Evolutionary conservation across 129 eudicot genomes (phyloP).

Genomic region (Sambucus nigra): DNA sequence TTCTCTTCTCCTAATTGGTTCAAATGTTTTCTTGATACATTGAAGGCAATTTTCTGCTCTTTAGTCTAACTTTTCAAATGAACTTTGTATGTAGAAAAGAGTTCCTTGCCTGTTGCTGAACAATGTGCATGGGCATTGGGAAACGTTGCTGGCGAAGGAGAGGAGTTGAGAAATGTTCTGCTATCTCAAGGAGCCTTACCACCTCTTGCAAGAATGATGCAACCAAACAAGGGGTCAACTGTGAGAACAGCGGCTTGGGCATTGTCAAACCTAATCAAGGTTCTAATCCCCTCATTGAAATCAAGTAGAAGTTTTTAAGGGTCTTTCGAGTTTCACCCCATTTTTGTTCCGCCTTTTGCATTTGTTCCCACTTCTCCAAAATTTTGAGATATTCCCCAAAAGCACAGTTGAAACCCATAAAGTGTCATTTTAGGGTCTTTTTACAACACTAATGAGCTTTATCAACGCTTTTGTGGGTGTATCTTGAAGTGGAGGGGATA

Average conservation of each 20-base stretch:
- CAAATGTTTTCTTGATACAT: not conserved
- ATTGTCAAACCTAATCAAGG: conserved; percentile 90
- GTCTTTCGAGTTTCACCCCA: too few relatives aligned
- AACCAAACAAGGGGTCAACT: conserved; percentile 84
- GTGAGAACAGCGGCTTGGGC: conserved; percentile 99
- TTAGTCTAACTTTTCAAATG: conserved; percentile 13
- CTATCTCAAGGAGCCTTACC: conserved; percentile 80
- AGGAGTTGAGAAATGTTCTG: conserved; percentile 69
- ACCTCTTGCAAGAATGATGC: conserved; percentile 94
- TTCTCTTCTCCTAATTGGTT: too few relatives aligned
- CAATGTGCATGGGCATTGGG: conserved; percentile 99
- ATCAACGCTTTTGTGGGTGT: too few relatives aligned
- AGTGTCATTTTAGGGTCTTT: too few relatives aligned
- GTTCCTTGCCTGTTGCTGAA: conserved; percentile 83
- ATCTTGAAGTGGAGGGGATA: too few relatives aligned
- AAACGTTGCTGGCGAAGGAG: conserved; percentile 97
- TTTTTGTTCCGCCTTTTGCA: too few relatives aligned
- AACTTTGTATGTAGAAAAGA: conserved; percentile 52
- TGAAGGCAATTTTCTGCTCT: not conserved
- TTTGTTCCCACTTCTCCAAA: too few relatives aligned
- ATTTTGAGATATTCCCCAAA: too few relatives aligned
- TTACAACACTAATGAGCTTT: too few relatives aligned
- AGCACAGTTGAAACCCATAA: too few relatives aligned
- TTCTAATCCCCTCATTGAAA: conserved; percentile 14
- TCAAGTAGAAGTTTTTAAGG: not conserved